A percentile compares a stretch with the other conserved stretches of the same genome.
These are phyloP conservation scores for Moringa oleifera DNA, from an alignment of 345 rosid species.

Conservation along the genomic window DNA sequence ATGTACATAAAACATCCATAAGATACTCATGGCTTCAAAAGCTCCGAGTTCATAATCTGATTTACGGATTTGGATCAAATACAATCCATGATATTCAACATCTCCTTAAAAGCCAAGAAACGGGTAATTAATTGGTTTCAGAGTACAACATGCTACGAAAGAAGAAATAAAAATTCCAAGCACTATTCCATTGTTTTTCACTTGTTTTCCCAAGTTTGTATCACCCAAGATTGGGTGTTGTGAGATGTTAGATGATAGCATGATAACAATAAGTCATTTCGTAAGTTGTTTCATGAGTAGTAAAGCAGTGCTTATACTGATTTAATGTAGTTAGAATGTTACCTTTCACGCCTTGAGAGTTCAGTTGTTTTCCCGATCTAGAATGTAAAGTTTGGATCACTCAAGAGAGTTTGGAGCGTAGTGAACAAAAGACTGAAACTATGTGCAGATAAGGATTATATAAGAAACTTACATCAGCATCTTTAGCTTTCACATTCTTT, in stretches of 20 bases:
- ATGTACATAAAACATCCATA: not conserved
- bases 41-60: not conserved
- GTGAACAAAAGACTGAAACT: not conserved
- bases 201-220: too few species aligned
- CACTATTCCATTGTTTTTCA: too few species aligned
- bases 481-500: conserved; percentile 66
- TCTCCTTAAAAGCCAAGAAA: too few species aligned
- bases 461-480: conserved; percentile 59
- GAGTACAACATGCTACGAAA: not conserved
- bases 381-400: not conserved
- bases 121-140: not conserved
- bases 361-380: conserved; percentile 77
- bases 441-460: not conserved
- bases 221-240: too few species aligned
- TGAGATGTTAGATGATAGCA: too few species aligned
- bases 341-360: conserved; percentile 99
- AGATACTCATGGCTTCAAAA: not conserved
- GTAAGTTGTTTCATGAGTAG: too few species aligned
- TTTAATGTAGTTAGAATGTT: conserved; percentile 11
- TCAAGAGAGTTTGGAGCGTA: not conserved
- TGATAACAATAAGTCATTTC: too few species aligned
- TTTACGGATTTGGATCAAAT: not conserved
- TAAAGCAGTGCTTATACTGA: not conserved
- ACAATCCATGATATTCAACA: not conserved
- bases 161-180: not conserved